Evolutionary conservation across 129 eudicot species (phyloP).

Genomic region (Tagetes patula): DNA sequence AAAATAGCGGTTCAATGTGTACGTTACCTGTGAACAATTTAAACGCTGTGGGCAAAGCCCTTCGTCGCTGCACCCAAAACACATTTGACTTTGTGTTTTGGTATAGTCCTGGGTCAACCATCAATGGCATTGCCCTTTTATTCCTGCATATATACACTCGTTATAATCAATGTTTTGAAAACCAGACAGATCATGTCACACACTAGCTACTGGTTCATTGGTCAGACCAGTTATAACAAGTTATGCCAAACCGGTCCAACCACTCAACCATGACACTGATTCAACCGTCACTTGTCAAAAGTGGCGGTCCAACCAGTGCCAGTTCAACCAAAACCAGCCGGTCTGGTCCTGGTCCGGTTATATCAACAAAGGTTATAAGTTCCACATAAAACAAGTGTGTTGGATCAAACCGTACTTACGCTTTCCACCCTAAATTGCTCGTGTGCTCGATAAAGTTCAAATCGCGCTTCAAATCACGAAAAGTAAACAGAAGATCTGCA

Average conservation of each 20-base stretch:
- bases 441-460: conserved; percentile 82
- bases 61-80: conserved; percentile 57
- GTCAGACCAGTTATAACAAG: neutral
- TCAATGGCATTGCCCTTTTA: conserved; percentile 76
- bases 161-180: neutral
- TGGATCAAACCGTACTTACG: conserved; percentile 40
- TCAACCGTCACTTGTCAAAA: neutral
- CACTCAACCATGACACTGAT: neutral
- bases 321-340: neutral
- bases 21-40: conserved; percentile 69
- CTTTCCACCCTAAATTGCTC: conserved; percentile 82
- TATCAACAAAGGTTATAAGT: neutral
- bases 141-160: conserved; percentile 42
- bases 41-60: conserved; percentile 70
- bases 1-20: neutral
- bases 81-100: conserved; percentile 55
- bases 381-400: neutral
- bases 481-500: conserved; percentile 74
- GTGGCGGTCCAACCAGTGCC: neutral
- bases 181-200: too few species aligned
- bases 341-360: neutral
- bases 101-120: conserved; percentile 84
- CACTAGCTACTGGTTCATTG: neutral
- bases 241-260: neutral
- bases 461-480: conserved; percentile 60